phyloP scores from a whole-genome alignment of 2,329 filamentous ascomycete genomes.

The Aureobasidium sp. region DNA sequence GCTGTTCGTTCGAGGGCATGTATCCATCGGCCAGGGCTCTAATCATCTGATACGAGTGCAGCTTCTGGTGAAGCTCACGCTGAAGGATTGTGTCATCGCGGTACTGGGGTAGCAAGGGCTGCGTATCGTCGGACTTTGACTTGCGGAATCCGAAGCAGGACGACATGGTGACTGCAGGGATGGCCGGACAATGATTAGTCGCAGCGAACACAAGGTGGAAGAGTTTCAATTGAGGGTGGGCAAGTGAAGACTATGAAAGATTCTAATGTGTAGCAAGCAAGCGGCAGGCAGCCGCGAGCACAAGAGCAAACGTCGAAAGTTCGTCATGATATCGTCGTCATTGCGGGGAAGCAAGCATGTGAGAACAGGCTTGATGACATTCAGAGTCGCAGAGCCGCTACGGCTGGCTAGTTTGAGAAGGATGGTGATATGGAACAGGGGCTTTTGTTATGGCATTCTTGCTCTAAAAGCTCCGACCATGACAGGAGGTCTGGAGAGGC shows the following conservation, averaged over 20 bases:
- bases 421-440: neutral
- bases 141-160: constrained; percentile 57
- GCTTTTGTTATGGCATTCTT: neutral
- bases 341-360: constrained; percentile 7
- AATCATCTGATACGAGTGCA: constrained; percentile 89
- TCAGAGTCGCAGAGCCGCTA: neutral
- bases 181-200: neutral
- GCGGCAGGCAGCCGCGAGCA: neutral
- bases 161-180: constrained; percentile 36
- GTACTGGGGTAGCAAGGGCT: constrained; percentile 77
- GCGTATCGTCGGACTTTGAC: constrained; percentile 50
- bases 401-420: neutral
- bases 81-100: constrained; percentile 73
- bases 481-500: neutral
- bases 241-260: neutral
- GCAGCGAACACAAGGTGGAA: neutral
- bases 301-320: neutral
- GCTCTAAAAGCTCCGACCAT: neutral
- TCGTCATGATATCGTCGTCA: neutral
- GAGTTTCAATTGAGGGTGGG: neutral
- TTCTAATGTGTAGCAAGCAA: neutral
- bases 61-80: constrained; percentile 72
- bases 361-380: neutral
- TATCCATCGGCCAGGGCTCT: constrained; percentile 73
- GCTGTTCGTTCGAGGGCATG: constrained; percentile 86